Percentiles rank a stretch among this genome's conserved stretches.
Conservation (phyloP, 2,329 filamentous ascomycete genomes). For the Penicillium sp. region DNA sequence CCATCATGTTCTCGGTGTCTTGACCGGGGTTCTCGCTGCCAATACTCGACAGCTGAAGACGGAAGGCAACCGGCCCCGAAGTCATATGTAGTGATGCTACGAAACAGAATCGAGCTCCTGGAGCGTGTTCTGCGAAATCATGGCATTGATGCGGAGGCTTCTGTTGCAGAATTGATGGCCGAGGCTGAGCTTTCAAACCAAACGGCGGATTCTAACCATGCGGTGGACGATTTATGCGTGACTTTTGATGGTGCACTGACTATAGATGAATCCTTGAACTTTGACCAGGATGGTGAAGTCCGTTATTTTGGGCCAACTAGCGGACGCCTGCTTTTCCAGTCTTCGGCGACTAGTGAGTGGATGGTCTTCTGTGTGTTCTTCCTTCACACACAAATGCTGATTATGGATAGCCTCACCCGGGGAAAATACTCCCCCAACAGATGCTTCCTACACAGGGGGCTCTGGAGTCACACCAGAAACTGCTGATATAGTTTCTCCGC, state of each 20-base stretch:
- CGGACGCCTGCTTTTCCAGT: conserved; percentile 35
- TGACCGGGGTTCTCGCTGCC: conserved; percentile 30
- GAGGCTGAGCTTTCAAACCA: conserved; percentile 2
- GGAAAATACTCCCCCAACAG: conserved; percentile 7
- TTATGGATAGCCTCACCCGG: conserved; percentile 6
- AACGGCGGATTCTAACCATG: background rate
- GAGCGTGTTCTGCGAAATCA: conserved; percentile 31
- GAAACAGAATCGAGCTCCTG: conserved; percentile 33
- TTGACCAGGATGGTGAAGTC: conserved; percentile 37
- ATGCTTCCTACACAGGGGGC: background rate
- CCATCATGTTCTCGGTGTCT: conserved; percentile 37
- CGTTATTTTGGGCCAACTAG: conserved; percentile 41
- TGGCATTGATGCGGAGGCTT: conserved; percentile 32
- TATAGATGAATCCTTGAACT: conserved; percentile 38
- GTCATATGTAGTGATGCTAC: conserved; percentile 37
- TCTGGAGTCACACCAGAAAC: background rate
- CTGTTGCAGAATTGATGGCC: conserved; percentile 18
- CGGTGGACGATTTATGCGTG: conserved; percentile 20
- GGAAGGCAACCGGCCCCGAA: conserved; percentile 37
- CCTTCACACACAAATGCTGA: background rate
- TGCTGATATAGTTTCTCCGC: background rate
- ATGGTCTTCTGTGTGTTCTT: background rate
- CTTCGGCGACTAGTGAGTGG: conserved; percentile 11
- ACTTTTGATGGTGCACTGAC: conserved; percentile 35
- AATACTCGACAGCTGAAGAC: conserved; percentile 34